A percentile compares a stretch with the other conserved stretches of the same genome.
Conservation (phyloP, 768 basidiomycete species). For the Phlegmacium glaucopus region DNA sequence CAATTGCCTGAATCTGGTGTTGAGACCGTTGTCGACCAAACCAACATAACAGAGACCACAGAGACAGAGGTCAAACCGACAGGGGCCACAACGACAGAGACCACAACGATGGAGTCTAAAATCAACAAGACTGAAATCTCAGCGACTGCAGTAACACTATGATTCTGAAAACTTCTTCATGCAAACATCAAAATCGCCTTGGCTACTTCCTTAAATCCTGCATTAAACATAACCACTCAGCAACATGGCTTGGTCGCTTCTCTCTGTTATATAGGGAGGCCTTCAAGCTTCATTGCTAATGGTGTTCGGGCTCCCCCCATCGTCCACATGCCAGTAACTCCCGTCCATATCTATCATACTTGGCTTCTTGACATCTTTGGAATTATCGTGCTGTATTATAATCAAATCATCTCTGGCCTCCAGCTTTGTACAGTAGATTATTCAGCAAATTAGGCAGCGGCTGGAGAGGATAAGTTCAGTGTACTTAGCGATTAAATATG, state of each 20-base stretch:
- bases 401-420: slow-evolving; percentile 13
- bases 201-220: slow-evolving; percentile 13
- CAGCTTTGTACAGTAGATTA: slow-evolving; percentile 4
- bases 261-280: slow-evolving; percentile 7
- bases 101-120: not conserved
- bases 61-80: too few species aligned
- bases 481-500: not conserved
- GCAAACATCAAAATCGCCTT: slow-evolving; percentile 11
- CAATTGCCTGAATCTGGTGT: slow-evolving; percentile 4
- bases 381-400: slow-evolving; percentile 35
- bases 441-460: slow-evolving; percentile 10
- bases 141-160: slow-evolving; percentile 12
- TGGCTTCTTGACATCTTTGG: slow-evolving; percentile 29
- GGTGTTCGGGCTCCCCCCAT: slow-evolving; percentile 10
- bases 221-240: slow-evolving; percentile 14
- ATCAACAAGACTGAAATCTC: not conserved
- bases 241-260: slow-evolving; percentile 12
- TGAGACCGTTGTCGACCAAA: slow-evolving; percentile 4
- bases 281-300: slow-evolving; percentile 2
- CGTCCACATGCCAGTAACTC: slow-evolving; percentile 17
- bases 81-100: slow-evolving; percentile 1
- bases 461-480: not conserved
- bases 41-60: slow-evolving; percentile 1
- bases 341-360: slow-evolving; percentile 26
- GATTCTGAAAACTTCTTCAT: not conserved